phyloP scores from a whole-genome alignment of 495 filamentous ascomycete species.

The Thermothielavioides terrestris region DNA sequence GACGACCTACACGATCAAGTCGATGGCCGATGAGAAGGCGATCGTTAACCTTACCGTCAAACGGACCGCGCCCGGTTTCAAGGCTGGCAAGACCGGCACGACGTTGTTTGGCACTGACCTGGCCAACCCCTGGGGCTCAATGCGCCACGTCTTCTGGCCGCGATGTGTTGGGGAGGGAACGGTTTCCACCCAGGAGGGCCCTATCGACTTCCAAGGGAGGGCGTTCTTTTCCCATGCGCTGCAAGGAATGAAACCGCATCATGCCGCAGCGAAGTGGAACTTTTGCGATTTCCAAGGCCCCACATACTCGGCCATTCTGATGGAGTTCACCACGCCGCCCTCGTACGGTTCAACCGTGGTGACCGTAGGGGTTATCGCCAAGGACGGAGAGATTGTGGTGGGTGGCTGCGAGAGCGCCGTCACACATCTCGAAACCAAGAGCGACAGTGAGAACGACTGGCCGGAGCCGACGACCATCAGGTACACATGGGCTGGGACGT shows the following conservation, averaged over 20 bases:
- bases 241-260: constrained; percentile 98
- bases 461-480: constrained; percentile 68
- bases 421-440: constrained; percentile 56
- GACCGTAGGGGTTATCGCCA: constrained; percentile 71
- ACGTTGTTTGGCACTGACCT: constrained; percentile 79
- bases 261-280: constrained; percentile 90
- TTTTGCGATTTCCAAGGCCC: constrained; percentile 87
- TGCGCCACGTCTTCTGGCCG: constrained; percentile 91
- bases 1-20: constrained; percentile 74
- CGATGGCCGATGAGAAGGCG: constrained; percentile 62
- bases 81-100: constrained; percentile 78
- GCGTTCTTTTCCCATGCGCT: constrained; percentile 73
- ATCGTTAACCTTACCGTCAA: constrained; percentile 79
- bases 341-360: constrained; percentile 89
- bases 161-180: constrained; percentile 70
- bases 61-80: constrained; percentile 68
- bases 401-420: constrained; percentile 55
- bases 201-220: constrained; percentile 71
- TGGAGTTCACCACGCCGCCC: constrained; percentile 93
- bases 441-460: constrained; percentile 78
- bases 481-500: constrained; percentile 72
- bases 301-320: constrained; percentile 77
- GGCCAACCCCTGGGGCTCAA: constrained; percentile 77
- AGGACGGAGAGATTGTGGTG: constrained; percentile 69
- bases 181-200: constrained; percentile 74